Evolutionary conservation across 2,329 filamentous ascomycete genomes (phyloP), one percentile per base, ranked within the genome.

Genomic region (Mycocentrospora acerina): DNA sequence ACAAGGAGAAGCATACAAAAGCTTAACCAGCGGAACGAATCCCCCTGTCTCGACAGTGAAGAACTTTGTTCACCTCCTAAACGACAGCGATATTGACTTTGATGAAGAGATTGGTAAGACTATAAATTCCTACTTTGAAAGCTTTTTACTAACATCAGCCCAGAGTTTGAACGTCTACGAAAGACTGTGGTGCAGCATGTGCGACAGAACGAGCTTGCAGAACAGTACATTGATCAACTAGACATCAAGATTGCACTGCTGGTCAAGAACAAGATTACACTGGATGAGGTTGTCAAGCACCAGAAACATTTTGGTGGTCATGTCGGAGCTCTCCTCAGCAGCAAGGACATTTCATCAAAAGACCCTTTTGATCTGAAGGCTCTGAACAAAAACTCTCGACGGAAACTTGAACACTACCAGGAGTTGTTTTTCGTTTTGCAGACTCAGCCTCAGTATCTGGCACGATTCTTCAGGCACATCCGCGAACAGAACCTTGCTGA

Each of bases 261-360:
- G 13, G 93, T 98, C 58, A 97, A 97, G 78, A 98, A 98, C 79
- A 98, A 98, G 70, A 98, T 98, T 60, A 97, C 93, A 0, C 78
- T 98, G 4, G 93, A 98, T 61, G 94, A 98, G 70, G 93, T 98
- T 18, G 88, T 98, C 38, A 89, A 90, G 57, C 93, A 97, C 63
- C 93, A 98, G 62, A 91, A 86, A 72, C 94, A 95, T 66, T 96
- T 93, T 58, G 93, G 93, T 39, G 90, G 91, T 2, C 86, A 93
- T 59, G 84, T 90, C 15, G 86, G 90, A 48, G 87, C 82, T 43
- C 78, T 97, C 19, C 76, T 98, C 32, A 87, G 88, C 41, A 96
- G 93, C 69, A 86, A 82, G n/a, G 83, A 90, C 34, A 90, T 95
- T 46, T 81, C 85, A 2, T 95, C 89, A 2, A 83, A 86, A 44